phyloP scores from a whole-genome alignment of 805 yeast species.

The Saccharomycopsis sp. region DNA sequence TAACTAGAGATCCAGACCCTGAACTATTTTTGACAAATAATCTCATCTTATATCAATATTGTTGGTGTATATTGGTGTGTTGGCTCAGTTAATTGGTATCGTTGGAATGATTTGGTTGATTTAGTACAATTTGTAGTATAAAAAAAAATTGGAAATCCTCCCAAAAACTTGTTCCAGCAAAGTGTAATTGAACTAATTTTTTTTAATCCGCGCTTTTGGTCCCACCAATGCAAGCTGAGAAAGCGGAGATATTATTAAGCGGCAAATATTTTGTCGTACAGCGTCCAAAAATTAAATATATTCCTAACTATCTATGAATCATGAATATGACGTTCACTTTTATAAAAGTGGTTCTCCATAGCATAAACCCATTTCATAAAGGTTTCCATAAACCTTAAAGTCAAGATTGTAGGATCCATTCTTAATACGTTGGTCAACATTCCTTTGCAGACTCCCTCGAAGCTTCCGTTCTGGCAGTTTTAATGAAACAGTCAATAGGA shows the following conservation, averaged over 20 bases:
- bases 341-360: constrained; percentile 26
- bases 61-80: no score
- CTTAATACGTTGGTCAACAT: constrained; percentile 88
- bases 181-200: no score
- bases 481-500: constrained; percentile 80
- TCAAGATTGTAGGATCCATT: constrained; percentile 87
- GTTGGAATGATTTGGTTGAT: no score
- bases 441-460: constrained; percentile 85
- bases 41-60: no score
- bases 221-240: neutral
- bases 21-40: no score
- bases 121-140: no score
- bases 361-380: constrained; percentile 57
- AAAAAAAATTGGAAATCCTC: no score
- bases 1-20: no score
- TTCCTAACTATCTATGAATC: no score
- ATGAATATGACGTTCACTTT: neutral
- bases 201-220: neutral
- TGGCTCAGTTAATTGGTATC: no score
- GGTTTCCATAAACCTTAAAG: constrained; percentile 93
- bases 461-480: constrained; percentile 84
- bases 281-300: no score
- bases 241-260: neutral
- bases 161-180: no score
- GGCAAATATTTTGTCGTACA: neutral